A percentile compares a stretch with the other conserved stretches of the same genome.
These are phyloP conservation scores for Carex parvula DNA, from an alignment of 176 grass and related monocot species.

Conservation along the genomic window DNA sequence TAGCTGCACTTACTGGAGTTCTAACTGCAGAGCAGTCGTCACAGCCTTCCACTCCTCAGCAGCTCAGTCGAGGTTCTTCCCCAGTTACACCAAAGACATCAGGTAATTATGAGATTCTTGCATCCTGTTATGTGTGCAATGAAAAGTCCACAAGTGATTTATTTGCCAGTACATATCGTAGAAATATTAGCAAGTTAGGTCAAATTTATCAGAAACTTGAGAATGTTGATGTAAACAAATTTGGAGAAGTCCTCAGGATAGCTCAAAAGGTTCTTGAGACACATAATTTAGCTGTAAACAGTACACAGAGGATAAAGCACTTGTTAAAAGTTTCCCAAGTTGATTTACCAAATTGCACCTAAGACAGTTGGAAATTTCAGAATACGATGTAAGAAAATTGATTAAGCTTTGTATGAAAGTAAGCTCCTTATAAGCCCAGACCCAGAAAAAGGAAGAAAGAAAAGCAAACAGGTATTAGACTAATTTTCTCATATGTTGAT, in stretches of 20 bases:
- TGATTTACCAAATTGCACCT: background rate
- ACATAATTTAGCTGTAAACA: background rate
- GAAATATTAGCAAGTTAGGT: background rate
- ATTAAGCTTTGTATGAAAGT: slow-evolving; percentile 2
- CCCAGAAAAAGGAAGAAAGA: background rate
- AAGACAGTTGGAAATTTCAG: background rate
- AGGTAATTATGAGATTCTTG: slow-evolving; percentile 15
- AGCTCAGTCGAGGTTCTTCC: slow-evolving; percentile 21
- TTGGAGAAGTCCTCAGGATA: background rate
- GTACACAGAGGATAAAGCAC: background rate
- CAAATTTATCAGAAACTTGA: background rate
- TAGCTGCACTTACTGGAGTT: slow-evolving; percentile 78
- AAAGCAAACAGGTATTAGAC: background rate
- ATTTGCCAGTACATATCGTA: background rate
- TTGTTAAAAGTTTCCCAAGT: background rate
- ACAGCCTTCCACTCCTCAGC: slow-evolving; percentile 38
- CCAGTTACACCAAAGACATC: slow-evolving; percentile 14
- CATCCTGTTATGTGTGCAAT: background rate
- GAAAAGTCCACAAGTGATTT: background rate
- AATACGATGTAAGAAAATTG: slow-evolving; percentile 4
- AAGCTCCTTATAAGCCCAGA: background rate
- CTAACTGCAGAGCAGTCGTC: slow-evolving; percentile 67
- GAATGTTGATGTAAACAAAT: background rate
- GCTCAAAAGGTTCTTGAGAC: background rate
- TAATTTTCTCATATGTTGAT: slow-evolving; percentile 6